These are phyloP conservation scores for Trifolium dubium DNA, from an alignment of 306 rosid genomes.

Conservation along the genomic window DNA sequence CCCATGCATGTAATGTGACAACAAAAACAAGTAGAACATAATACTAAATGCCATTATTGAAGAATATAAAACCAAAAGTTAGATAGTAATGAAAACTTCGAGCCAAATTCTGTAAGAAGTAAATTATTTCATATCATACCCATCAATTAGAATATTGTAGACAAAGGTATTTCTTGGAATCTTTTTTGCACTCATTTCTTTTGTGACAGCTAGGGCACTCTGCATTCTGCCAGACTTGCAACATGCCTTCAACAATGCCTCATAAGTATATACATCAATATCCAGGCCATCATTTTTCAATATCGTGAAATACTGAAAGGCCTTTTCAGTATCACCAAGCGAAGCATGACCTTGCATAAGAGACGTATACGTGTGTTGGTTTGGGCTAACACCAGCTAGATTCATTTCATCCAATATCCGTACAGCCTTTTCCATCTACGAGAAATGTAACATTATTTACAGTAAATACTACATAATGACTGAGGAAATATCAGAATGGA, in stretches of 20 bases:
- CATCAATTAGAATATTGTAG: conserved; percentile 93
- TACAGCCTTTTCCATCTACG: conserved; percentile 87
- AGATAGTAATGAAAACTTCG: conserved; percentile 10
- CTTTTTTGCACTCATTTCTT: conserved; percentile 81
- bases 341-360: conserved; percentile 98
- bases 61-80: conserved; percentile 12
- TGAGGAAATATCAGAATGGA: conserved; percentile 5
- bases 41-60: neutral
- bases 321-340: conserved; percentile 88
- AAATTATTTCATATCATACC: conserved; percentile 62
- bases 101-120: conserved; percentile 13
- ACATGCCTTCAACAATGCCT: conserved; percentile 95
- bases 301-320: conserved; percentile 75
- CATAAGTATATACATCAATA: conserved; percentile 83
- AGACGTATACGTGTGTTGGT: conserved; percentile 89
- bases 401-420: conserved; percentile 85
- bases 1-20: neutral
- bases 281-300: conserved; percentile 83
- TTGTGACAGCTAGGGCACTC: conserved; percentile 93
- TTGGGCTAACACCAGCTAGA: conserved; percentile 77
- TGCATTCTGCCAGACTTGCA: conserved; percentile 99
- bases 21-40: conserved; percentile 14
- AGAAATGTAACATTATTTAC: conserved; percentile 38
- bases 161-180: conserved; percentile 89
- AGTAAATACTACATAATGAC: conserved; percentile 22